Evolutionary conservation across 202 grass and related monocot species (phyloP).

Genomic region (Zoysia matrella): DNA sequence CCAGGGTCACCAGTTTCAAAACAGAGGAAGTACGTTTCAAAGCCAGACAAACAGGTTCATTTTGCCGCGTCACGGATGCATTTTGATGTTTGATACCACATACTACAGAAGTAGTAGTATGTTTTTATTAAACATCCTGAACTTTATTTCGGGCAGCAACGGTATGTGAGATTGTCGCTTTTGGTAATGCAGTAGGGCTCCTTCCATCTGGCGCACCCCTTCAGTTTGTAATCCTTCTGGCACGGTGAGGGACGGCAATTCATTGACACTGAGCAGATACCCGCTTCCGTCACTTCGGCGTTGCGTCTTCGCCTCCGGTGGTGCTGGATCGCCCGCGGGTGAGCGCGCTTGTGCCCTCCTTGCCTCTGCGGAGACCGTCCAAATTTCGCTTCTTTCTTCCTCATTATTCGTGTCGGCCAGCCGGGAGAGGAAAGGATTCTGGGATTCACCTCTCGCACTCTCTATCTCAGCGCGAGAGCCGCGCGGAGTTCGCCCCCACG

Average conservation of each 20-base stretch:
- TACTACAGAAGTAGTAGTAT: no score
- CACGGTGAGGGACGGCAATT: no score
- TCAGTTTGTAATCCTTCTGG: no score
- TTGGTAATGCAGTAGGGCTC: no score
- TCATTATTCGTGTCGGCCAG: background rate
- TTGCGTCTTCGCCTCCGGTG: constrained; percentile 40
- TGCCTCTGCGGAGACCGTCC: background rate
- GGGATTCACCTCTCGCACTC: background rate
- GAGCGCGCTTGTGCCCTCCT: background rate
- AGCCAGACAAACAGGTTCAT: no score
- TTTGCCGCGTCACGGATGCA: no score
- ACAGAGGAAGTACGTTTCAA: background rate
- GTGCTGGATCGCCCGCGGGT: constrained; percentile 38
- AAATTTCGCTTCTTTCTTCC: background rate
- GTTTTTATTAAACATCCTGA: no score
- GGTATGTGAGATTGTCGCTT: no score
- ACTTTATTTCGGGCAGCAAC: no score
- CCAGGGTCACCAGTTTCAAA: background rate
- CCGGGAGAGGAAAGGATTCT: background rate
- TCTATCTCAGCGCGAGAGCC: background rate
- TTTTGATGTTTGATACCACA: no score
- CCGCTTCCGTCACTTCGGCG: constrained; percentile 26
- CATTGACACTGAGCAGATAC: no score
- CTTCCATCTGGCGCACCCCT: no score
- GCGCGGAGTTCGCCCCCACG: background rate